phyloP scores from a whole-genome alignment of 78 protist genomes.

The Chrysochromulina tobinii region DNA sequence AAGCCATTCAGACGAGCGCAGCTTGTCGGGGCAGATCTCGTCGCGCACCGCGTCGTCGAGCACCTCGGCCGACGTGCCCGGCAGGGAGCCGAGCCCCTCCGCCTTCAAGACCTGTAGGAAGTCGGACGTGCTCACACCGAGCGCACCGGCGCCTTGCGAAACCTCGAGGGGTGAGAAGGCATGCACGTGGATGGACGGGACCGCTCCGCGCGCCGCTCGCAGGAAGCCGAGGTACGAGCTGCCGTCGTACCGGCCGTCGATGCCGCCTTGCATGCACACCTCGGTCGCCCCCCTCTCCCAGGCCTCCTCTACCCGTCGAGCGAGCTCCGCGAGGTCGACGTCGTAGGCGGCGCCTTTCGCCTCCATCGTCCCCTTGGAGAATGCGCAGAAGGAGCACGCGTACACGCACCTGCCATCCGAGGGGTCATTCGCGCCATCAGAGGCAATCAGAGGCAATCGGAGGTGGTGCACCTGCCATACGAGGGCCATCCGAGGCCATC shows the following conservation, averaged over 20 bases:
- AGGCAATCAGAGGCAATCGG: no score
- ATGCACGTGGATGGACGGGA: conserved; percentile 4
- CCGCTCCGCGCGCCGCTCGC: background rate
- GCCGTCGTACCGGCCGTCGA: background rate
- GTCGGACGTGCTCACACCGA: background rate
- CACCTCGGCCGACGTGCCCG: conserved; percentile 31
- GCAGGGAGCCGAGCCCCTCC: conserved; percentile 31
- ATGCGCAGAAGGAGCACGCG: conserved; percentile 31
- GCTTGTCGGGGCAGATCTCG: conserved; percentile 33
- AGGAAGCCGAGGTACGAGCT: background rate
- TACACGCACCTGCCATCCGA: background rate
- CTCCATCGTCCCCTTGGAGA: background rate
- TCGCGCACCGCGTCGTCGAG: background rate
- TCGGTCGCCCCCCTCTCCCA: conserved; percentile 35
- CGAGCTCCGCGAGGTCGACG: background rate
- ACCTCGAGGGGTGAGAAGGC: conserved; percentile 34
- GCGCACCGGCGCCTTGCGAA: background rate
- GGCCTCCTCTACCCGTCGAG: background rate
- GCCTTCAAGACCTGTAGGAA: background rate
- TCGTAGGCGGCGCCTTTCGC: background rate
- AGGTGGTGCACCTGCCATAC: background rate
- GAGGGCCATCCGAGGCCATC: no score
- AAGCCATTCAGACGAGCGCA: background rate
- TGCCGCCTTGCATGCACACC: conserved; percentile 29
- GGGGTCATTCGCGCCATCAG: background rate